Conservation (phyloP, 306 rosid genomes). For the Gynostemma pentaphyllum region DNA sequence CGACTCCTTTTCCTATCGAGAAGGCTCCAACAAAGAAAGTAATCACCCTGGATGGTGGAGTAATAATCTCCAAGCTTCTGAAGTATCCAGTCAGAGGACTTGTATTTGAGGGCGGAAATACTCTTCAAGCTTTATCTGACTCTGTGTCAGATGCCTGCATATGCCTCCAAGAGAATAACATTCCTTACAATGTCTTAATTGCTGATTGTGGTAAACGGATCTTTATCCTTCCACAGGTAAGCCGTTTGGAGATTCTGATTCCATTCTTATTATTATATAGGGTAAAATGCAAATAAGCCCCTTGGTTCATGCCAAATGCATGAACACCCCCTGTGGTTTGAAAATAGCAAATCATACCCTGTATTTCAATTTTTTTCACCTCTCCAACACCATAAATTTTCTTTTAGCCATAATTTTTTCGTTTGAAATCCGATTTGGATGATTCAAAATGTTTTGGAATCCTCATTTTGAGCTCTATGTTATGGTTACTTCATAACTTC, state of each 20-base stretch:
- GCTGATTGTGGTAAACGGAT: constrained; percentile 66
- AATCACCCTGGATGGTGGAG: constrained; percentile 34
- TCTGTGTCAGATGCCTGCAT: constrained; percentile 73
- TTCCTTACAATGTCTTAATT: constrained; percentile 80
- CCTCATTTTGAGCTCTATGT: too few relatives aligned
- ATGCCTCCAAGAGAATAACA: constrained; percentile 70
- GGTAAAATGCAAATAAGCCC: too few relatives aligned
- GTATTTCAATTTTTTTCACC: too few relatives aligned
- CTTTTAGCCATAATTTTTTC: too few relatives aligned
- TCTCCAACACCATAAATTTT: too few relatives aligned
- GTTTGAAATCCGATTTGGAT: too few relatives aligned
- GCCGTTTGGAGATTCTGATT: neutral
- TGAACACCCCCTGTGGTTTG: too few relatives aligned
- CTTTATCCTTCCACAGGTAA: constrained; percentile 90
- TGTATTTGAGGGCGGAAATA: constrained; percentile 66
- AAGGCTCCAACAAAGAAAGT: constrained; percentile 73
- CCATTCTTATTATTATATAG: too few relatives aligned
- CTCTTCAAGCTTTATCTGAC: constrained; percentile 46
- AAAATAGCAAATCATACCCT: too few relatives aligned
- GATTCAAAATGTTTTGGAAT: too few relatives aligned
- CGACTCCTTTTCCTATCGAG: constrained; percentile 80
- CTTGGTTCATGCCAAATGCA: too few relatives aligned
- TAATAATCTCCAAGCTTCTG: constrained; percentile 46
- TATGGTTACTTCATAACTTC: too few relatives aligned
- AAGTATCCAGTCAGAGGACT: constrained; percentile 85